Base-by-base conservation (phyloP, 495 filamentous ascomycete species). In the Lepraria neglecta region DNA sequence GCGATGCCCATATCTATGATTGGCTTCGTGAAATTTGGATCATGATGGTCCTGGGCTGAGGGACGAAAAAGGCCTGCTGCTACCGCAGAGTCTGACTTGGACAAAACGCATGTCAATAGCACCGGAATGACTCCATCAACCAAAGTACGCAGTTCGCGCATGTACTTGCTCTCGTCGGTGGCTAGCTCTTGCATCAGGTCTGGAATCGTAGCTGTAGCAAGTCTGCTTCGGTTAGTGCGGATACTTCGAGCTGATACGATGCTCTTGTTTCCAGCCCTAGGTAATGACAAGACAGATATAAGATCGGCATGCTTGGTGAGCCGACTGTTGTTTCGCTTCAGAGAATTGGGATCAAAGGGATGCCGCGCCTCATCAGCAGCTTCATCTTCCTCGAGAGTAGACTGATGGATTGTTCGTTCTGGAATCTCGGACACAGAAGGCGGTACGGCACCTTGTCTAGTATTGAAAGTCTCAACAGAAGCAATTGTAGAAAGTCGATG, bases 101-200 rank as follows among this genome's bases (percentile, higher is more conserved):
- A 95, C 58, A 92, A 76, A 21, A 96, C 90, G 63, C 91, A 91
- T 11, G 81, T 88, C 57, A 97, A 75, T 3, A 99, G 81, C 10
- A 97, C 95, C 10, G 94, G 95, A 58, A 99, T 88, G 19, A 99
- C 94, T 56, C 95, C 95, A 64, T 95, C 95, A 12, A 97, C 92
- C 27, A 99, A 75, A 19, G 94, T 96, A 61, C 88, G 91, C 12
- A 99, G 80, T 70, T 99, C 94, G 28, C 92, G 87, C 75, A 86
- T 87, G 70, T 97, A 99, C 67, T 94, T 91, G 21, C 81, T 75
- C 72, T 99, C 95, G 62, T 97, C 95, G 6, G 84, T 78, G 15
- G 82, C 78, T 59, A 99, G 81, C 67, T 97, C 92, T 46, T 82
- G 77, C 72, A 99, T 80, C 28, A 99, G 70, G 60, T 90, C 90